Base-by-base conservation (phyloP, 129 eudicot species). In the Cynara cardunculus region DNA sequence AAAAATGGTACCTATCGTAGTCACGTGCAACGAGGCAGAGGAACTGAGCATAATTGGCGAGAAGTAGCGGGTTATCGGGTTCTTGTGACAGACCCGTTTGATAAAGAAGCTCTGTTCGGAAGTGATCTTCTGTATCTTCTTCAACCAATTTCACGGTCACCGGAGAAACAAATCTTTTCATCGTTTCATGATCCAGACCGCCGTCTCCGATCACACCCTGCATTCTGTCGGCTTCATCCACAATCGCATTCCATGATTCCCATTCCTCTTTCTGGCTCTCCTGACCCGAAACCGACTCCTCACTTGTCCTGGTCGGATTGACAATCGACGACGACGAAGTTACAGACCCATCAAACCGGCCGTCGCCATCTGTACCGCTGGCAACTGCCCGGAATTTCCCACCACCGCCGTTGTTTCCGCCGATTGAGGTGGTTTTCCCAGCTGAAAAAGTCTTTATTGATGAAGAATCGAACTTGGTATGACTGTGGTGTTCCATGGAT, bases 11-110 rank as follows among this genome's bases (percentile, higher is more conserved):
- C 98, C 98, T 90, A 87, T 91, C 92, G 77, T 80, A 90, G 31
- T 94, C 98, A 25, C 85, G 94, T 28, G 80, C 89, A 22, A 94
- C 96, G 9, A 94, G 80, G 78, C 81, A 94, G 65, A 94, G 93
- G 68, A 90, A 94, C 85, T 94, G 98, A 46, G 98, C 98, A 73
- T 85, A 94, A 80, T 94, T 94, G 25, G 97, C 96, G 0, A 94
- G 90, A 49, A 94, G 85, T 22, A 94, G 85, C 25, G 91, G 73
- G 77, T 89, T 94, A 26, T 75, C 71, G 59, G 98, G 98, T 82
- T 94, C 98, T n/a, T 84, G 88, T 16, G 87, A 84, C 77, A 94
- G 66, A 68, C 86, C 90, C 39, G 85, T 82, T 77, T 83, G 90
- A 69, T 94, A 94, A 5, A 87, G 53, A 69, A 87, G 68, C 82